Conservation (phyloP, 768 basidiomycete genomes). For the Boletellus ananas region DNA sequence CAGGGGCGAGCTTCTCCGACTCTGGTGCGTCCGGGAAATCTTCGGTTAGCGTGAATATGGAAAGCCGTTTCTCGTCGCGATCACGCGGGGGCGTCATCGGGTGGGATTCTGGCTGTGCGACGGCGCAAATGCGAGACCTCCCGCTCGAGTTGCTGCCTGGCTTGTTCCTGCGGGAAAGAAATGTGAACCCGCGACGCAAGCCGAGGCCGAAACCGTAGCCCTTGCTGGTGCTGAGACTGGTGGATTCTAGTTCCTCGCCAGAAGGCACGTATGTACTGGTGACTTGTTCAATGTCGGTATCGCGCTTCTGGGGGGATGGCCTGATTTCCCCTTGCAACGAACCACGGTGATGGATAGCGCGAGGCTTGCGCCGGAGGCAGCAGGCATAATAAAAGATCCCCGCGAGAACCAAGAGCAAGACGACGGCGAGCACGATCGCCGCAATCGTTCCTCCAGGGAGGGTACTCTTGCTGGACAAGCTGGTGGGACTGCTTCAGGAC, state of each 20-base stretch:
- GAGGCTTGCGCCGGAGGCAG: constrained; percentile 46
- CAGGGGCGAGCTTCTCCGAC: constrained; percentile 33
- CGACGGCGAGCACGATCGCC: constrained; percentile 55
- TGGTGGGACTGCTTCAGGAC: constrained; percentile 17
- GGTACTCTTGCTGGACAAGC: constrained; percentile 17
- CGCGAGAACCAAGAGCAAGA: constrained; percentile 48
- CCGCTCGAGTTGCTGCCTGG: constrained; percentile 17
- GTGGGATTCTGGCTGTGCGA: constrained; percentile 16
- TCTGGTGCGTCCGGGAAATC: constrained; percentile 20
- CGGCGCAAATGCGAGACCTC: constrained; percentile 9
- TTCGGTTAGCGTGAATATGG: constrained; percentile 22
- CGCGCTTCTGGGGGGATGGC: background rate
- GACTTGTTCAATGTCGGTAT: constrained; percentile 10
- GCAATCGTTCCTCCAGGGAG: constrained; percentile 59
- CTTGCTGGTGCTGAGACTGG: constrained; percentile 29
- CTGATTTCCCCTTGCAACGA: background rate
- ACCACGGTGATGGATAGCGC: constrained; percentile 19
- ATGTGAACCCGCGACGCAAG: constrained; percentile 25
- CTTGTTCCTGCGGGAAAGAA: constrained; percentile 24
- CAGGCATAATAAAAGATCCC: constrained; percentile 42
- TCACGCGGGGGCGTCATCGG: constrained; percentile 20
- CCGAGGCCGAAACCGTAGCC: constrained; percentile 35
- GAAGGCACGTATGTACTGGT: constrained; percentile 8
- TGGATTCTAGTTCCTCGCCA: constrained; percentile 24
- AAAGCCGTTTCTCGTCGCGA: constrained; percentile 29